Percentiles rank a stretch among this genome's conserved stretches.
Conservation (phyloP, 2,329 filamentous ascomycete species). For the Microdochium trichocladiopsis region DNA sequence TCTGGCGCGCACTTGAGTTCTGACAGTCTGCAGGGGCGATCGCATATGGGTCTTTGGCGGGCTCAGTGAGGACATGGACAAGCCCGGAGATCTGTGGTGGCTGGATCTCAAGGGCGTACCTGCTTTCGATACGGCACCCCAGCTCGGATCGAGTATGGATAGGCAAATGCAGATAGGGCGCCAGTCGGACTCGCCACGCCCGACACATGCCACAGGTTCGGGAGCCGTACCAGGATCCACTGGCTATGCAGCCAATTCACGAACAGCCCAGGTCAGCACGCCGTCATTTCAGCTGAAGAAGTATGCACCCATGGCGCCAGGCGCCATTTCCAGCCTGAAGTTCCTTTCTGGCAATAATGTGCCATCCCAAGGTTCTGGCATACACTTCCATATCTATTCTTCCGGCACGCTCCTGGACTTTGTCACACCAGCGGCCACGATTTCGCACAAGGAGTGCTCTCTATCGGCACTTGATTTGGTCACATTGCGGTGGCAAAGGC, state of each 20-base stretch:
- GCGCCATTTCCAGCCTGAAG: conserved; percentile 81
- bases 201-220: conserved; percentile 41
- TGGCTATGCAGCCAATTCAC: conserved; percentile 61
- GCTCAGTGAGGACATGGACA: conserved; percentile 93
- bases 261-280: conserved; percentile 59
- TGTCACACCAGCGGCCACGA: conserved; percentile 84
- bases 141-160: conserved; percentile 40
- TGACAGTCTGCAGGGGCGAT: conserved; percentile 47
- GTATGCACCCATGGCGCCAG: conserved; percentile 81
- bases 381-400: conserved; percentile 92
- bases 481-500: conserved; percentile 84
- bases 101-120: conserved; percentile 87
- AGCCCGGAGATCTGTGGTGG: conserved; percentile 95
- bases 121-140: conserved; percentile 68
- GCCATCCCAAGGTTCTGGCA: conserved; percentile 82
- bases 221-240: conserved; percentile 48
- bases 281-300: conserved; percentile 59
- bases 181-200: conserved; percentile 41
- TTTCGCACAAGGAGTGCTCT: conserved; percentile 80
- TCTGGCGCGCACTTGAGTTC: neutral
- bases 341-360: conserved; percentile 84
- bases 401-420: conserved; percentile 91
- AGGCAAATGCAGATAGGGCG: conserved; percentile 33
- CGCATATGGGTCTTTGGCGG: conserved; percentile 96
- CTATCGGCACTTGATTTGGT: conserved; percentile 83